phyloP scores from a whole-genome alignment of 306 rosid species.

The Begonia loranthoides region DNA sequence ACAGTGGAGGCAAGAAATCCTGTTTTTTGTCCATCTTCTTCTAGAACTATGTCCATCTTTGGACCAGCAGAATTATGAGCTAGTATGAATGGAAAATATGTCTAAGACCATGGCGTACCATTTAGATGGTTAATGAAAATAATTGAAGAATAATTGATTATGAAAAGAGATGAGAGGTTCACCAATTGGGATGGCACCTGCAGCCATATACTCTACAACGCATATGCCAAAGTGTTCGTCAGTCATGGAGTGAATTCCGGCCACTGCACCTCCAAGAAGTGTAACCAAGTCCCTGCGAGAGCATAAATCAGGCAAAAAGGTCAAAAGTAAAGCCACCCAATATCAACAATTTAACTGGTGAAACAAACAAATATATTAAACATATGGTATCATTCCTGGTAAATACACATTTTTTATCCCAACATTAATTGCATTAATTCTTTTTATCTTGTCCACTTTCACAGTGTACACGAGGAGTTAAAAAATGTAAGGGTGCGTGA shows the following conservation, averaged over 20 bases:
- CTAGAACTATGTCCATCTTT: constrained; percentile 82
- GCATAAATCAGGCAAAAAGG: too few species aligned
- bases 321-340: too few species aligned
- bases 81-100: constrained; percentile 18
- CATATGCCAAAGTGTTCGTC: constrained; percentile 96
- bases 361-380: too few species aligned
- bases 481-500: neutral
- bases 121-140: neutral
- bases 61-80: constrained; percentile 99
- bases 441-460: too few species aligned
- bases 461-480: neutral
- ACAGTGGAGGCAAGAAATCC: constrained; percentile 68
- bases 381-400: too few species aligned
- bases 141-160: neutral
- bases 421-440: too few species aligned
- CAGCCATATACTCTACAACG: constrained; percentile 96
- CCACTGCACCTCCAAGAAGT: constrained; percentile 60
- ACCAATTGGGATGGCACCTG: constrained; percentile 96
- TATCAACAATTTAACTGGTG: too few species aligned
- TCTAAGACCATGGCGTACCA: neutral
- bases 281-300: constrained; percentile 57
- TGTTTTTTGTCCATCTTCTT: constrained; percentile 66
- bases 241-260: constrained; percentile 94
- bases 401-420: too few species aligned
- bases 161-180: constrained; percentile 8